Conservation (phyloP, 2,329 filamentous ascomycete species). For the Byssochlamys sp. region DNA sequence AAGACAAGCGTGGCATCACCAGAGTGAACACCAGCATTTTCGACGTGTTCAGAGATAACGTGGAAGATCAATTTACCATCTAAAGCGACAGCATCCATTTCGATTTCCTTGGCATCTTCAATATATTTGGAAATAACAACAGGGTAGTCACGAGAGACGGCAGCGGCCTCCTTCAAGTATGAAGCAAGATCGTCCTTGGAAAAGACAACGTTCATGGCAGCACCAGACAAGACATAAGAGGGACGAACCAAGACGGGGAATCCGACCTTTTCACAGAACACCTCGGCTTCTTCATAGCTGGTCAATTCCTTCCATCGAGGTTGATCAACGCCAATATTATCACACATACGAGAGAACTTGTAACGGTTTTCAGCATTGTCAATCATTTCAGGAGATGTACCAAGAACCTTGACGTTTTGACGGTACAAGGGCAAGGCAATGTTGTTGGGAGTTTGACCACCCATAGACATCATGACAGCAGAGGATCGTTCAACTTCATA, state of each 20-base stretch:
- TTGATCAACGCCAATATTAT: slow-evolving; percentile 88
- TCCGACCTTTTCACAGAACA: slow-evolving; percentile 77
- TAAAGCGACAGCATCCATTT: slow-evolving; percentile 95
- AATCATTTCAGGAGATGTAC: slow-evolving; percentile 97
- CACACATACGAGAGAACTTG: slow-evolving; percentile 97
- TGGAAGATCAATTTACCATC: slow-evolving; percentile 85
- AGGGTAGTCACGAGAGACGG: slow-evolving; percentile 88
- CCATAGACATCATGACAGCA: slow-evolving; percentile 89
- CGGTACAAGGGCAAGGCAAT: slow-evolving; percentile 83
- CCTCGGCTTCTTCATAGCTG: slow-evolving; percentile 78
- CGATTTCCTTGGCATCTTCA: slow-evolving; percentile 97
- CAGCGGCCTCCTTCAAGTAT: slow-evolving; percentile 81
- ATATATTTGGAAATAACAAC: slow-evolving; percentile 99
- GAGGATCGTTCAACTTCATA: slow-evolving; percentile 75
- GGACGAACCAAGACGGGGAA: slow-evolving; percentile 93
- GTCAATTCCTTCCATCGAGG: slow-evolving; percentile 97
- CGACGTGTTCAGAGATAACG: slow-evolving; percentile 96
- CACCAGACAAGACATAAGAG: slow-evolving; percentile 91
- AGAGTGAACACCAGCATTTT: slow-evolving; percentile 96
- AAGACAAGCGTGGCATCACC: slow-evolving; percentile 93
- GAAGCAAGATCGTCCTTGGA: slow-evolving; percentile 82
- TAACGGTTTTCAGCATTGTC: slow-evolving; percentile 94
- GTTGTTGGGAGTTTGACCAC: slow-evolving; percentile 95
- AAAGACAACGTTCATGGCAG: slow-evolving; percentile 98
- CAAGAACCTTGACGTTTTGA: slow-evolving; percentile 81